phyloP scores from a whole-genome alignment of 331 rosid species.

The Quercus phellos region DNA sequence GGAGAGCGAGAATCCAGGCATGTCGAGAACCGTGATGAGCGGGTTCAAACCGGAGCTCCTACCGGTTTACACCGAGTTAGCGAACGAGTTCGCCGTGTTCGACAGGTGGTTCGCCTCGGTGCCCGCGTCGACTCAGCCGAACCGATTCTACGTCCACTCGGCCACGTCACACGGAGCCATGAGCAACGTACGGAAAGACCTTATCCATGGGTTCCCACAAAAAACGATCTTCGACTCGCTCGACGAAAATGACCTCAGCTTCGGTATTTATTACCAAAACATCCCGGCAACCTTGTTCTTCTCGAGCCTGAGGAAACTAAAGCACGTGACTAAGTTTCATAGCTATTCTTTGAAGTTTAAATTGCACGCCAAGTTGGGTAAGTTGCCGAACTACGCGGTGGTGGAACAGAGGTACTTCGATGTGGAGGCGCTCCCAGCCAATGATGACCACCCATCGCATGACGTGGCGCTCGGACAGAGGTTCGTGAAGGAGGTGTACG shows the following conservation, averaged over 20 bases:
- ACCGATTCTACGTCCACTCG: conserved; percentile 89
- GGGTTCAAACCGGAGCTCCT: conserved; percentile 66
- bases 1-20: conserved; percentile 27
- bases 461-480: conserved; percentile 84
- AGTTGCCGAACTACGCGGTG: conserved; percentile 80
- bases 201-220: conserved; percentile 82
- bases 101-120: conserved; percentile 93
- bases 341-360: conserved; percentile 59
- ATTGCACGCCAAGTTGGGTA: conserved; percentile 59
- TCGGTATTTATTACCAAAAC: conserved; percentile 82
- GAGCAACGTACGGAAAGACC: conserved; percentile 81
- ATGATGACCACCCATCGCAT: conserved; percentile 93
- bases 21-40: conserved; percentile 69
- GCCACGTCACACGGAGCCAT: conserved; percentile 91
- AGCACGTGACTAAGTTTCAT: conserved; percentile 49
- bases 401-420: conserved; percentile 88
- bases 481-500: conserved; percentile 90
- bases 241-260: conserved; percentile 54
- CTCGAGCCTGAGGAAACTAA: conserved; percentile 59
- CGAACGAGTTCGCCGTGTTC: conserved; percentile 58
- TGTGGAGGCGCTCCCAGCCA: conserved; percentile 59
- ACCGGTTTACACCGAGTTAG: conserved; percentile 63
- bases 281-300: conserved; percentile 85
- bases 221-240: conserved; percentile 79
- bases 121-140: conserved; percentile 88